Conservation (phyloP, 2,329 filamentous ascomycete genomes). For the Aspergillus ruber region DNA sequence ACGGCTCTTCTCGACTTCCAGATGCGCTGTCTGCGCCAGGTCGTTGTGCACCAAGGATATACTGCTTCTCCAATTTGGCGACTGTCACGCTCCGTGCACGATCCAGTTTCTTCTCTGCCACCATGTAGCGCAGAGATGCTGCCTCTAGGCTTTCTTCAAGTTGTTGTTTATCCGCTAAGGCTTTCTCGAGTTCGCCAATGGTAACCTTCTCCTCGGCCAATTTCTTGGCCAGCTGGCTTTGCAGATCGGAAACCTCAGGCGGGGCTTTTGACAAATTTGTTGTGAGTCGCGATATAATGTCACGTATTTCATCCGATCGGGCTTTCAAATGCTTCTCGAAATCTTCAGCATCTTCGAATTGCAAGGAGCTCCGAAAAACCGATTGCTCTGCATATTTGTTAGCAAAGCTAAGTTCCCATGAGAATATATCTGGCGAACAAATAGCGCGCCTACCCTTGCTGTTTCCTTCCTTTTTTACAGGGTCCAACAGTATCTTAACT, state of each 20-base stretch:
- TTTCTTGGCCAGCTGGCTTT: slow-evolving; percentile 66
- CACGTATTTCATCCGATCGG: slow-evolving; percentile 69
- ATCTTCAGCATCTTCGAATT: slow-evolving; percentile 49
- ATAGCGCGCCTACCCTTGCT: slow-evolving; percentile 21
- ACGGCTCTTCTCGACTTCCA: slow-evolving; percentile 45
- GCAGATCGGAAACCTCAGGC: slow-evolving; percentile 65
- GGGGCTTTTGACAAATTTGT: slow-evolving; percentile 40
- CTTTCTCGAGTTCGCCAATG: slow-evolving; percentile 66
- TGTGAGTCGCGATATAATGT: slow-evolving; percentile 66
- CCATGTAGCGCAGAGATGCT: slow-evolving; percentile 85
- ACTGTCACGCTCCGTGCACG: slow-evolving; percentile 82
- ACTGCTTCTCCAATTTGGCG: slow-evolving; percentile 85
- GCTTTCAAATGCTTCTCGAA: slow-evolving; percentile 77
- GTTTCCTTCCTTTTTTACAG: slow-evolving; percentile 14
- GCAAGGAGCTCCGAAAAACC: slow-evolving; percentile 47
- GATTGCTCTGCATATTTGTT: slow-evolving; percentile 12
- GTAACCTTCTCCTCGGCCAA: slow-evolving; percentile 78
- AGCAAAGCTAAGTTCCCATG: not conserved
- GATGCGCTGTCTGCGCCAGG: slow-evolving; percentile 43
- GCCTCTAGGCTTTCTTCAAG: slow-evolving; percentile 80
- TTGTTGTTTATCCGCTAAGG: slow-evolving; percentile 73
- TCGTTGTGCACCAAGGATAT: slow-evolving; percentile 60
- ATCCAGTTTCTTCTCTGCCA: slow-evolving; percentile 91
- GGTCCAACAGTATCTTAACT: slow-evolving; percentile 37
- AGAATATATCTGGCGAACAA: not conserved